These are phyloP conservation scores for Euptelea pleiosperma DNA, from an alignment of 164 flowering plant species.

Conservation along the genomic window DNA sequence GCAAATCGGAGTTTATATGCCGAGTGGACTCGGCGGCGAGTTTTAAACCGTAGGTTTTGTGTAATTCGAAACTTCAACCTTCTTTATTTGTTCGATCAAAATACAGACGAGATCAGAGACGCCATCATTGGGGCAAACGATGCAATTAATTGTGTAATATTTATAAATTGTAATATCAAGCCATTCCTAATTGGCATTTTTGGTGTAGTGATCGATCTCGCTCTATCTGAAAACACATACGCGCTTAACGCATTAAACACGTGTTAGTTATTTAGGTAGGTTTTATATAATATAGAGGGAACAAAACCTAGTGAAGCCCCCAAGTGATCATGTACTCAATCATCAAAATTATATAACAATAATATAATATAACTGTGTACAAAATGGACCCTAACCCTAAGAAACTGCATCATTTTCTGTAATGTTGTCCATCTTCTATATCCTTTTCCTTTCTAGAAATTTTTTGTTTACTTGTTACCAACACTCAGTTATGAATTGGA, in stretches of 20 bases:
- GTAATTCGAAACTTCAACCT: too few relatives aligned
- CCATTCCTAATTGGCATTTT: too few relatives aligned
- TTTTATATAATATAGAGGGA: constrained; percentile 4
- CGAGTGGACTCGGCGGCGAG: too few relatives aligned
- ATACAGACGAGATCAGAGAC: too few relatives aligned
- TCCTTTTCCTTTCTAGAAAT: background rate
- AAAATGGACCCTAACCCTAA: constrained; percentile 38
- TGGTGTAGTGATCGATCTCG: background rate
- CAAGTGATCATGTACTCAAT: constrained; percentile 13
- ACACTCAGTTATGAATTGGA: constrained; percentile 66
- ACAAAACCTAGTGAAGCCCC: background rate
- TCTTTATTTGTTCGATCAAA: too few relatives aligned
- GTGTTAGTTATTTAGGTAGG: constrained; percentile 11
- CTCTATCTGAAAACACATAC: too few relatives aligned
- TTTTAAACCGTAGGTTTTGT: too few relatives aligned
- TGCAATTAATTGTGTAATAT: too few relatives aligned
- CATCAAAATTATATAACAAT: constrained; percentile 17
- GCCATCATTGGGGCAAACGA: too few relatives aligned
- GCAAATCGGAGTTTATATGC: too few relatives aligned
- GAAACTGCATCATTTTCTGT: constrained; percentile 58
- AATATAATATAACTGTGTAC: constrained; percentile 30
- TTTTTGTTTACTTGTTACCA: background rate
- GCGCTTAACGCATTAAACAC: background rate
- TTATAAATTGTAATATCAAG: too few relatives aligned
- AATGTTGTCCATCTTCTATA: constrained; percentile 32